Evolutionary conservation across 1,284 basidiomycete species (phyloP).

Genomic region (Vanrija humicola): DNA sequence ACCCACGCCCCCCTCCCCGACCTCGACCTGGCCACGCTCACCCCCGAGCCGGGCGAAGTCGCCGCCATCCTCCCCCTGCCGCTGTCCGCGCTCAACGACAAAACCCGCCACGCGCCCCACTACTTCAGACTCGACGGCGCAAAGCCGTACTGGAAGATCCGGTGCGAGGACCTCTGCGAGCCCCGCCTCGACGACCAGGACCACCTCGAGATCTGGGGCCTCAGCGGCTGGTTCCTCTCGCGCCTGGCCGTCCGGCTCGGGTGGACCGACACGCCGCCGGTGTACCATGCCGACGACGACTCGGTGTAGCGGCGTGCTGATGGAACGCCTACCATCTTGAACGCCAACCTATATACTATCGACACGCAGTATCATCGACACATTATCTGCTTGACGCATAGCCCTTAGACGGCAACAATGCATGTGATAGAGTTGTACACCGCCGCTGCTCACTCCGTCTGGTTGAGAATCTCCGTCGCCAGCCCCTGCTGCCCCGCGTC

Average conservation of each 20-base stretch:
- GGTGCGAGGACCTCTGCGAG: constrained; percentile 21
- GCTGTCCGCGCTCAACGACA: constrained; percentile 20
- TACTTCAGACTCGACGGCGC: constrained; percentile 34
- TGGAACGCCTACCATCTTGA: too few relatives aligned
- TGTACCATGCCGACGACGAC: too few relatives aligned
- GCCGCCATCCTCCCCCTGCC: constrained; percentile 36
- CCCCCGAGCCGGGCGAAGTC: constrained; percentile 33
- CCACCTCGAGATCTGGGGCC: constrained; percentile 40
- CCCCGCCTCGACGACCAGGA: constrained; percentile 7
- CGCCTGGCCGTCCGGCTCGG: constrained; percentile 17
- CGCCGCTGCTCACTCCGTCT: too few relatives aligned
- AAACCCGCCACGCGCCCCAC: constrained; percentile 20
- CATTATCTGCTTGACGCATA: too few relatives aligned
- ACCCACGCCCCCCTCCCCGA: constrained; percentile 21
- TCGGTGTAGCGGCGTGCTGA: too few relatives aligned
- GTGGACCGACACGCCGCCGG: constrained; percentile 28
- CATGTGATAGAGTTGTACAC: too few relatives aligned
- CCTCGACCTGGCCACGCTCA: constrained; percentile 21
- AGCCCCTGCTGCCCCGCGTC: too few relatives aligned
- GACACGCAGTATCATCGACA: too few relatives aligned
- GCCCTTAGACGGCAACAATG: too few relatives aligned
- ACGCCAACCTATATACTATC: too few relatives aligned
- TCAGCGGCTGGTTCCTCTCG: constrained; percentile 45
- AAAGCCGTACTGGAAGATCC: constrained; percentile 38
- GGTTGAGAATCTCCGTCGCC: too few relatives aligned